phyloP scores from a whole-genome alignment of 192 early-diverging fungal genomes.

The Mortierella antarctica region DNA sequence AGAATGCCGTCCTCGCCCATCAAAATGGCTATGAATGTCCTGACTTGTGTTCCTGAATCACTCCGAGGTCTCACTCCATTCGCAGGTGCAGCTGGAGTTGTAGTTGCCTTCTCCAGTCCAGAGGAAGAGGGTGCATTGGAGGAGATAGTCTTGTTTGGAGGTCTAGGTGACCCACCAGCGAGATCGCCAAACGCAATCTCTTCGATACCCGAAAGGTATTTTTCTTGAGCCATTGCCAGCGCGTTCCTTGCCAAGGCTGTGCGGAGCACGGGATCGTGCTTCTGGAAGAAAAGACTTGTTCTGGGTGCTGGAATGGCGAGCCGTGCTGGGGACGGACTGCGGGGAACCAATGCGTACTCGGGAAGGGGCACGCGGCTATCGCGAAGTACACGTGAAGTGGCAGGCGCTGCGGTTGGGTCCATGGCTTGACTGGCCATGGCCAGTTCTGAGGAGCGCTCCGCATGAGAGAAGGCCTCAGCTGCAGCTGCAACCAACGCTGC shows the following conservation, averaged over 20 bases:
- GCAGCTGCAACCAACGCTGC: slow-evolving; percentile 34
- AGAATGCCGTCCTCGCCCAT: slow-evolving; percentile 52
- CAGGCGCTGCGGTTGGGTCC: not conserved
- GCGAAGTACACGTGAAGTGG: slow-evolving; percentile 6
- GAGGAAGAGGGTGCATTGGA: not conserved
- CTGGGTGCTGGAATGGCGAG: slow-evolving; percentile 28
- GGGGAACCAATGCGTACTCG: slow-evolving; percentile 10
- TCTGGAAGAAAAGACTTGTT: slow-evolving; percentile 53
- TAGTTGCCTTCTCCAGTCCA: not conserved
- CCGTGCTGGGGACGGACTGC: slow-evolving; percentile 36
- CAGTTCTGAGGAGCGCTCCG: slow-evolving; percentile 8
- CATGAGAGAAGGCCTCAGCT: slow-evolving; percentile 13
- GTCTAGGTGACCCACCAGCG: slow-evolving; percentile 23
- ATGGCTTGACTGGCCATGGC: slow-evolving; percentile 4
- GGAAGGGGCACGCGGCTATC: not conserved
- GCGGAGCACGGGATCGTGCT: slow-evolving; percentile 43
- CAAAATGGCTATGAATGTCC: slow-evolving; percentile 40
- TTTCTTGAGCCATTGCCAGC: slow-evolving; percentile 46
- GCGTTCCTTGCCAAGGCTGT: slow-evolving; percentile 43
- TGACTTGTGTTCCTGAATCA: slow-evolving; percentile 32
- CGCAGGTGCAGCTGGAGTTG: slow-evolving; percentile 3
- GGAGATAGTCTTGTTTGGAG: slow-evolving; percentile 14
- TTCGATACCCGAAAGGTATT: slow-evolving; percentile 51
- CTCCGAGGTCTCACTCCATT: slow-evolving; percentile 24
- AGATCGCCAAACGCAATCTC: slow-evolving; percentile 47